Evolutionary conservation across 1,284 basidiomycete species (phyloP), one percentile per base, ranked within the genome.

Genomic region (Tilletia caries): DNA sequence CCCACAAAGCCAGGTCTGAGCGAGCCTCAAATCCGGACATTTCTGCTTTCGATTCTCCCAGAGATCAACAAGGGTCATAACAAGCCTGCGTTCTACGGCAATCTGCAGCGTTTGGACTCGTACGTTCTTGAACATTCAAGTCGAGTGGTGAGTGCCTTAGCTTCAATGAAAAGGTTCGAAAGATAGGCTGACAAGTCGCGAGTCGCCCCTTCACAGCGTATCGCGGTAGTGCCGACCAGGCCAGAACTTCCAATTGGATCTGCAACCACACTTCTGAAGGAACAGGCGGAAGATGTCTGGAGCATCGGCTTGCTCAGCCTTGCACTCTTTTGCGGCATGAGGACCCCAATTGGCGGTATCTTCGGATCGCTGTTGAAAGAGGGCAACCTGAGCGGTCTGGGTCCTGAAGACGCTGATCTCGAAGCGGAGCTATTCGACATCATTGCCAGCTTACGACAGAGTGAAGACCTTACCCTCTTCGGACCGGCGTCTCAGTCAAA

Each of bases 281-380:
- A 8, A 15, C 58, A 62, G 32, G 58, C 58, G 4, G 58, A 62
- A 5, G 58, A 62, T 34, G 15, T 62, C 27, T 62, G 58, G 58
- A 37, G 32, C 32, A 23, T 34, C 15, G 58, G 58, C 3, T 15
- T 62, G 2, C 58, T 62, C 18, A 32, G 58, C 18, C 29, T 62
- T 13, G 58, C 58, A 62, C 58, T 62, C 32, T 3, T 37, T 34
- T 33, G 27, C 58, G 58, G 58, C 29, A 62, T 20, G 18, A 29
- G 58, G 58, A 37, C 32, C 5, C 32, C 20, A 12, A n/a, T 62
- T 13, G 13, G 18, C n/a, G 58, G 58, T 37, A 2, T 20, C 13
- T 34, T 62, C 32, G 58, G 58, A 5, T 37, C 29, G 13, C 58
- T 20, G 20, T 29, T 62, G 6, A 33, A 29, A 34, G 58, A 37